Evolutionary conservation across 1,139 yeast species (phyloP).

Genomic region (Debaryomyces subglobosus): DNA sequence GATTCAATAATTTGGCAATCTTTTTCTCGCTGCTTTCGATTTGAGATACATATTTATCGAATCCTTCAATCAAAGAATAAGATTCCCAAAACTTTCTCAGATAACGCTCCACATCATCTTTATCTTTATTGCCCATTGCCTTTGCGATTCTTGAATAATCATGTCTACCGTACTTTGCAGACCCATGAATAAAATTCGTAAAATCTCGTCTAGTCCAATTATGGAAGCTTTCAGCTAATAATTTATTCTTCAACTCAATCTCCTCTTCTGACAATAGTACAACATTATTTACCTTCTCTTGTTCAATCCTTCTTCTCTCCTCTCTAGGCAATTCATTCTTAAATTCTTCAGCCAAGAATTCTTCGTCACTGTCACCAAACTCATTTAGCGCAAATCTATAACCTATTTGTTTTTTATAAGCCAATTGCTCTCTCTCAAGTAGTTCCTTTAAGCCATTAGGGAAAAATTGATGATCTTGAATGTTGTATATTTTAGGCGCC

Average conservation of each 20-base stretch:
- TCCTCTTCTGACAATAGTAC: constrained; percentile 81
- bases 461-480: constrained; percentile 90
- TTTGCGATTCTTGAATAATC: constrained; percentile 61
- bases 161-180: constrained; percentile 78
- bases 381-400: constrained; percentile 65
- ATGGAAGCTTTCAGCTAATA: constrained; percentile 68
- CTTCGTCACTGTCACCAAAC: constrained; percentile 57
- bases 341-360: constrained; percentile 55
- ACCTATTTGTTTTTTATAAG: constrained; percentile 72
- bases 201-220: constrained; percentile 90
- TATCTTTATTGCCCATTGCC: constrained; percentile 68
- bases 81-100: constrained; percentile 75
- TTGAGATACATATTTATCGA: constrained; percentile 81
- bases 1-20: constrained; percentile 61
- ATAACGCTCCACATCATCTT: constrained; percentile 71
- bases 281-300: constrained; percentile 67
- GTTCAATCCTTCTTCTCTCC: constrained; percentile 54
- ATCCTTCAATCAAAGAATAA: constrained; percentile 75
- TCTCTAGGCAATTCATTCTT: constrained; percentile 43
- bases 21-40: constrained; percentile 90
- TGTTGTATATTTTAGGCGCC: constrained; percentile 72
- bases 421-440: constrained; percentile 77
- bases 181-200: constrained; percentile 77
- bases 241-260: constrained; percentile 58
- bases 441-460: constrained; percentile 65